Conservation (phyloP, 2,329 filamentous ascomycete genomes). For the Zymoseptoria crescenta region DNA sequence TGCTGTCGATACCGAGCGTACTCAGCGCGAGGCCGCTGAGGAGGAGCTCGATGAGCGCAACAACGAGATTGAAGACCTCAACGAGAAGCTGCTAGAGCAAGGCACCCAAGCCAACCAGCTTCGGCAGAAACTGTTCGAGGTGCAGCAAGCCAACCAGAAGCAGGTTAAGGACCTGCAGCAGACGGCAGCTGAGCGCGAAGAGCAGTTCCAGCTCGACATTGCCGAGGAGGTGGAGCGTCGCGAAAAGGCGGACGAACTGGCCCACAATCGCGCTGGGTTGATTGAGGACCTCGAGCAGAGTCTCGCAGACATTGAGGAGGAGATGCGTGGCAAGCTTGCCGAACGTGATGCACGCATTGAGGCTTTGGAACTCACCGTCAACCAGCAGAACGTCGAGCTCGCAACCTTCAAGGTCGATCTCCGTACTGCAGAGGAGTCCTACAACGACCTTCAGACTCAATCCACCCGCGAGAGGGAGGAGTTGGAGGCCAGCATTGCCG, state of each 20-base stretch:
- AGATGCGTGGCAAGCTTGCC: slow-evolving; percentile 21
- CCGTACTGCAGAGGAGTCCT: slow-evolving; percentile 16
- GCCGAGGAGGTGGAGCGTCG: slow-evolving; percentile 32
- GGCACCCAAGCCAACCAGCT: slow-evolving; percentile 42
- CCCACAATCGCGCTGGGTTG: slow-evolving; percentile 28
- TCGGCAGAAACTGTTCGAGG: slow-evolving; percentile 40
- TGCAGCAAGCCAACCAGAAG: slow-evolving; percentile 36
- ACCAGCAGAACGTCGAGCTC: slow-evolving; percentile 20
- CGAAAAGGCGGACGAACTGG: slow-evolving; percentile 31
- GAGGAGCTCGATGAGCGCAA: slow-evolving; percentile 36
- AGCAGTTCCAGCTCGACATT: slow-evolving; percentile 33
- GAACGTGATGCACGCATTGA: slow-evolving; percentile 27
- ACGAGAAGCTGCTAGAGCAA: slow-evolving; percentile 33
- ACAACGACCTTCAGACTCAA: slow-evolving; percentile 11
- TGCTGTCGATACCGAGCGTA: slow-evolving; percentile 34
- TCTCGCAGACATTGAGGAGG: slow-evolving; percentile 27
- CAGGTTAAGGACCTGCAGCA: slow-evolving; percentile 33
- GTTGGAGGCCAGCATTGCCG: slow-evolving; percentile 21
- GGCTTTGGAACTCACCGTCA: slow-evolving; percentile 21
- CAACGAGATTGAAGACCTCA: slow-evolving; percentile 34
- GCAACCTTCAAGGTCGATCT: slow-evolving; percentile 22
- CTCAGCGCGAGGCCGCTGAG: slow-evolving; percentile 39
- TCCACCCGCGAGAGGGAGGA: slow-evolving; percentile 17
- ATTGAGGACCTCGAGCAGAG: slow-evolving; percentile 31
- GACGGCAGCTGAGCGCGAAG: slow-evolving; percentile 32